phyloP scores from a whole-genome alignment of 2,329 filamentous ascomycete genomes.

The Setomelanomma holmii region DNA sequence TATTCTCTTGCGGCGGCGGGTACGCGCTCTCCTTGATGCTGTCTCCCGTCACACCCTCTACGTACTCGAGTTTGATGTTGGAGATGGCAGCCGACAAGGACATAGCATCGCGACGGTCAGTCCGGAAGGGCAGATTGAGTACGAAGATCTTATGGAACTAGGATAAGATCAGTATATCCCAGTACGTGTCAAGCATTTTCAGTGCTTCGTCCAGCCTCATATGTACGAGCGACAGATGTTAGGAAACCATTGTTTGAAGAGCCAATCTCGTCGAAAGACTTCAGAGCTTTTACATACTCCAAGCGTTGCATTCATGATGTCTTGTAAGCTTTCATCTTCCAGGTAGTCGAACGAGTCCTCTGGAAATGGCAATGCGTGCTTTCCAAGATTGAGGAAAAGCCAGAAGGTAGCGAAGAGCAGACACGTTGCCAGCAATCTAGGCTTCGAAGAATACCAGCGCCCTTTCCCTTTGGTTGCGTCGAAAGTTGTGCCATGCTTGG shows the following conservation, averaged over 20 bases:
- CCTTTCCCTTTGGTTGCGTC: constrained; percentile 22
- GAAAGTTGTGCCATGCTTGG: constrained; percentile 22
- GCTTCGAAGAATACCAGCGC: constrained; percentile 27
- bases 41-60: constrained; percentile 56
- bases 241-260: too few species aligned
- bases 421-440: constrained; percentile 32
- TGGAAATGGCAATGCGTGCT: constrained; percentile 23
- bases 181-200: too few species aligned
- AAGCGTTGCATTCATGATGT: constrained; percentile 37
- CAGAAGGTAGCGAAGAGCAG: constrained; percentile 31
- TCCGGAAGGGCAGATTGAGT: constrained; percentile 60
- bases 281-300: too few species aligned
- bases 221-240: too few species aligned
- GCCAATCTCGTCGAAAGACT: too few species aligned
- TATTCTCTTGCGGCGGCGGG: constrained; percentile 37
- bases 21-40: constrained; percentile 37
- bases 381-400: constrained; percentile 26
- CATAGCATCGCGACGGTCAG: constrained; percentile 62
- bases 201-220: too few species aligned
- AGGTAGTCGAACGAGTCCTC: constrained; percentile 31
- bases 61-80: constrained; percentile 57
- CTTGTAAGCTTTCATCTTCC: constrained; percentile 27
- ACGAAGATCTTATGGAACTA: constrained; percentile 64
- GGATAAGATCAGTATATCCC: constrained; percentile 1
- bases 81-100: constrained; percentile 57